phyloP scores from a whole-genome alignment of 2,329 filamentous ascomycete species.

The Neoascochyta sp. region DNA sequence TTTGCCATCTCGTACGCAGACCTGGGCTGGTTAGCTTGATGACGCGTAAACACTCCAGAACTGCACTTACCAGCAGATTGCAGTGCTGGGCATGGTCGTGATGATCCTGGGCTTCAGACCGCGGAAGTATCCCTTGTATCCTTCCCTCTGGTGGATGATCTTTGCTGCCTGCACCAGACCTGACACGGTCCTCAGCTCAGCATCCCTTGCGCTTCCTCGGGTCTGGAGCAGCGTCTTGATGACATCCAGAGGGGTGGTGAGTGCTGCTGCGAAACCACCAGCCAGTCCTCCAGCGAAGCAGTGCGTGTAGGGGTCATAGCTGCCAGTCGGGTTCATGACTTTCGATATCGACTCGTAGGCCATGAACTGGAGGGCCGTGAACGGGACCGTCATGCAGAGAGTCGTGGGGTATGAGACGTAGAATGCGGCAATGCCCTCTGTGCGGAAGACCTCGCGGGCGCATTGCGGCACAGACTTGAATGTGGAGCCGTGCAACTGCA shows the following conservation, averaged over 20 bases:
- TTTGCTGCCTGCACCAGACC: constrained; percentile 74
- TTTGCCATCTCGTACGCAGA: constrained; percentile 66
- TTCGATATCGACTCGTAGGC: constrained; percentile 97
- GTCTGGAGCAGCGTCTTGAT: constrained; percentile 98
- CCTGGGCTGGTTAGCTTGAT: constrained; percentile 39
- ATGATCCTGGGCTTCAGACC: constrained; percentile 87
- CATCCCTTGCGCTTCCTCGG: constrained; percentile 74
- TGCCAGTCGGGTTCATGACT: constrained; percentile 78
- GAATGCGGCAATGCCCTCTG: constrained; percentile 85
- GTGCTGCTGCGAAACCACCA: constrained; percentile 85
- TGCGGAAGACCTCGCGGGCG: constrained; percentile 79
- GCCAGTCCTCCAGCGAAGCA: constrained; percentile 89
- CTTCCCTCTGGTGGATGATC: constrained; percentile 80
- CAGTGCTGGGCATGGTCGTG: constrained; percentile 96
- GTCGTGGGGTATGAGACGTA: constrained; percentile 99
- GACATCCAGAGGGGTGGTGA: constrained; percentile 95
- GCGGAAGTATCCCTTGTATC: constrained; percentile 84
- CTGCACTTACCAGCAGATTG: constrained; percentile 84
- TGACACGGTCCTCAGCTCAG: constrained; percentile 79
- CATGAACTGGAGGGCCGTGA: constrained; percentile 94
- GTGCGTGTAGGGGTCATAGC: constrained; percentile 90
- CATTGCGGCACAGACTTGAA: constrained; percentile 86
- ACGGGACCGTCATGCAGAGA: constrained; percentile 96
- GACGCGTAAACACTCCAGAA: neutral
- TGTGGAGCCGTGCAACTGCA: constrained; percentile 96